A percentile compares a stretch with the other conserved stretches of the same genome.
Conservation (phyloP, 345 rosid species). For the Eucalyptus rudis region DNA sequence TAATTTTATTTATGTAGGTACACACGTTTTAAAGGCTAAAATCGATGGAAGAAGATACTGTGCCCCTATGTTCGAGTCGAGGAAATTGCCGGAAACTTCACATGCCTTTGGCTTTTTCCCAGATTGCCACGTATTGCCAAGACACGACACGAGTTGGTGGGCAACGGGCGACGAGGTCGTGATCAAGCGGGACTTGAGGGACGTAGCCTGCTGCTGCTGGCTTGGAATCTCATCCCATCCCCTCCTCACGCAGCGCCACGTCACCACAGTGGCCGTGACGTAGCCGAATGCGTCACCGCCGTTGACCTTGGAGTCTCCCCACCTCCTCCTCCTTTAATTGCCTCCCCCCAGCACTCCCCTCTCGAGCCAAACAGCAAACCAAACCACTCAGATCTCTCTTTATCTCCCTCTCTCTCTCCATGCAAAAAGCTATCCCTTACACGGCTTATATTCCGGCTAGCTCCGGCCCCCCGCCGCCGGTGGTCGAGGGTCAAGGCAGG, state of each 20-base stretch:
- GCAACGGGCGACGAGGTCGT: neutral
- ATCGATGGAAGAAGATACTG: neutral
- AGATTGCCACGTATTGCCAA: neutral
- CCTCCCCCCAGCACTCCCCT: neutral
- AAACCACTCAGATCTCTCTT: neutral
- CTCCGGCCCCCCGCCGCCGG: conserved; percentile 3
- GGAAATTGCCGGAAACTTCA: neutral
- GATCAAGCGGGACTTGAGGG: neutral
- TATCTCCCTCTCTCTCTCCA: neutral
- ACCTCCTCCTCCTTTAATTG: neutral
- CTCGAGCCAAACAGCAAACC: neutral
- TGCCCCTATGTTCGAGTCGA: neutral
- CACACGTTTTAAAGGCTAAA: neutral
- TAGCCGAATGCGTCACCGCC: conserved; percentile 28
- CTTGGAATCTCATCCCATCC: neutral
- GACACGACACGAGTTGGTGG: neutral
- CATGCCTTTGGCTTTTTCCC: neutral
- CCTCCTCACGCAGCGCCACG: neutral
- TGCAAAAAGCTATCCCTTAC: conserved; percentile 59
- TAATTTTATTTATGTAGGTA: neutral
- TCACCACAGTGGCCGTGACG: conserved; percentile 41
- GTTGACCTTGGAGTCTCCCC: conserved; percentile 33
- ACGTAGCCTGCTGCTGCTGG: neutral
- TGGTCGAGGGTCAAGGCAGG: neutral
- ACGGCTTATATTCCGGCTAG: conserved; percentile 1